A percentile compares a stretch with the other conserved stretches of the same genome.
Evolutionary conservation across 352 stramenopile species (phyloP).

Genomic region (Phytophthora quininea): DNA sequence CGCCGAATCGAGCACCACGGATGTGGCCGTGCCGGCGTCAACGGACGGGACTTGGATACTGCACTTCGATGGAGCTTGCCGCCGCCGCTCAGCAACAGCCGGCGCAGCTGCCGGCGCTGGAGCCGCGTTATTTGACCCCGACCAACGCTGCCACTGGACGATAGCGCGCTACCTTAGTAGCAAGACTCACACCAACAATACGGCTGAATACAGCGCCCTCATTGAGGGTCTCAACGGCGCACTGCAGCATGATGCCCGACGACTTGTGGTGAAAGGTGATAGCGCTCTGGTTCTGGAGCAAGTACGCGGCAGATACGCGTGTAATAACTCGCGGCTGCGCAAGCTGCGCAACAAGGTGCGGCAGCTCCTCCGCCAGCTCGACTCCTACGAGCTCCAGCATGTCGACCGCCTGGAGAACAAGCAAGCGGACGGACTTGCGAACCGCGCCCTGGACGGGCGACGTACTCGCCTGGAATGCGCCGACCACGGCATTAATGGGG

Average conservation of each 20-base stretch:
- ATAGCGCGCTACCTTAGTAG: not conserved
- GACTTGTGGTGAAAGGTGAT: conserved; percentile 10
- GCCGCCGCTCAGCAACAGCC: not conserved
- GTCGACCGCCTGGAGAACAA: conserved; percentile 15
- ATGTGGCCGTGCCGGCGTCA: not conserved
- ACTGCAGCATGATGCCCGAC: not conserved
- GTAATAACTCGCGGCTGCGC: conserved; percentile 8
- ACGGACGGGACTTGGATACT: not conserved
- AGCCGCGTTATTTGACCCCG: not conserved
- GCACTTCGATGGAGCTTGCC: conserved; percentile 4
- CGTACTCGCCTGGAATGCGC: not conserved
- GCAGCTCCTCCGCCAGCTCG: not conserved
- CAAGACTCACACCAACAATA: conserved; percentile 1
- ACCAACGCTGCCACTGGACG: not conserved
- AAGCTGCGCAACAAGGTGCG: conserved; percentile 11
- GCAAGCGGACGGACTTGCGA: conserved; percentile 16
- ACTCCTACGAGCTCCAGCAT: not conserved
- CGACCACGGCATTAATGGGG: not conserved
- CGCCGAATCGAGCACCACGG: not conserved
- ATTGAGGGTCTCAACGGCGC: not conserved
- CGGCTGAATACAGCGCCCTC: not conserved
- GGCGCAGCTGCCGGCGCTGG: not conserved
- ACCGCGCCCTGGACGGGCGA: conserved; percentile 11
- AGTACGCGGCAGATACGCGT: conserved; percentile 11
- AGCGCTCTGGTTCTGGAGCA: conserved; percentile 8